Evolutionary conservation across 805 yeast genomes (phyloP), one percentile per base, ranked within the genome.

Genomic region (Monosporozyma unispora): DNA sequence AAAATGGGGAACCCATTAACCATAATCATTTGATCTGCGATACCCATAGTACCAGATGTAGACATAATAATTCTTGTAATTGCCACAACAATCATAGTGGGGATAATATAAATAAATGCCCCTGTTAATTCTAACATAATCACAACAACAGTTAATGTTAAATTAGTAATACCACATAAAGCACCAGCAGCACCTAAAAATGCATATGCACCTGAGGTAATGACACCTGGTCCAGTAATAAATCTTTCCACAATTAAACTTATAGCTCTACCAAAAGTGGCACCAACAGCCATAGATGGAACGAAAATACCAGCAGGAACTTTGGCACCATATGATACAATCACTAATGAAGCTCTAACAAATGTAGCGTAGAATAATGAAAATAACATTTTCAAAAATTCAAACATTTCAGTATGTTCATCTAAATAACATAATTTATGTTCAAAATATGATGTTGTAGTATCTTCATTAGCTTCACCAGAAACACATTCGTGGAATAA

Each of bases 271-370:
- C 99, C 99, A 66, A 87, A 85, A 0, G 96, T 80, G 0, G 98
- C 97, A 21, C 99, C 99, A 1, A 89, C 85, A 0, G 96, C 90
- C 95, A 93, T 87, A 1, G 96, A 86, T 2, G 99, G 99, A 48
- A 93, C 95, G 68, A 93, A 84, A 5, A 91, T 87, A 14, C 99
- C 99, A n/a, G 97, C 95, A 0, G 99, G 99, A 0, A 91, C 90
- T 66, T 84, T 88, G 53, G 89, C 82, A 2, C 96, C 96, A 64
- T 95, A 93, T 0, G 98, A 84, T 14, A 93, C 73, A 25, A 89
- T 77, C 25, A 93, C 87, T 46, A 93, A 73, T 0, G 75, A 54
- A 70, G 82, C 79, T 49, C 99, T 73, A 4, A 87, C 68, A 0
- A 80, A 54, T 0, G 96, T 84, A 0, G 97, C 97, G 47, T 78